Percentiles rank a stretch among this genome's conserved stretches.
These are phyloP conservation scores for Lecanicillium sp. DNA, from an alignment of 2,329 filamentous ascomycete genomes.

Conservation along the genomic window DNA sequence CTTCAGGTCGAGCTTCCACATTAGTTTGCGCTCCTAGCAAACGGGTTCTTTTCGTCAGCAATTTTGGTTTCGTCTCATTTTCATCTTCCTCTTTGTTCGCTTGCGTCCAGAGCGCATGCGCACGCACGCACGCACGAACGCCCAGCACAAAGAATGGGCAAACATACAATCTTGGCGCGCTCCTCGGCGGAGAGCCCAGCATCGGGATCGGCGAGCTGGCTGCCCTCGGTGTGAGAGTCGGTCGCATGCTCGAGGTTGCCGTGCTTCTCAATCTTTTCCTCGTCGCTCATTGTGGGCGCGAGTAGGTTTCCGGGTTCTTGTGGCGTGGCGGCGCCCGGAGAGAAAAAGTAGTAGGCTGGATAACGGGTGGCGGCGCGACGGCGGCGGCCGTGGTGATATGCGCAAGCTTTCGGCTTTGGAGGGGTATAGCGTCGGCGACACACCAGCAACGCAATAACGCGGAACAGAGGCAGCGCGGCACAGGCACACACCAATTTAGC, in stretches of 20 bases:
- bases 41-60: slow-evolving; percentile 3
- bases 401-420: too few relatives aligned
- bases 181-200: slow-evolving; percentile 59
- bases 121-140: not conserved
- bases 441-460: too few relatives aligned
- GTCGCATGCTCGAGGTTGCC: slow-evolving; percentile 21
- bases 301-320: not conserved
- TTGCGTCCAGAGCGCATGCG: not conserved
- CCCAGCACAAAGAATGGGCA: not conserved
- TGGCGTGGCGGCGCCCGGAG: not conserved
- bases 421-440: too few relatives aligned
- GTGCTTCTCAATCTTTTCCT: slow-evolving; percentile 21
- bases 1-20: slow-evolving; percentile 55
- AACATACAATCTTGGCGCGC: slow-evolving; percentile 51
- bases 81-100: not conserved
- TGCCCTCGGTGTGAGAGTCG: slow-evolving; percentile 23
- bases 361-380: too few relatives aligned
- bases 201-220: slow-evolving; percentile 40
- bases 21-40: slow-evolving; percentile 52
- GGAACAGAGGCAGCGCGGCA: too few relatives aligned
- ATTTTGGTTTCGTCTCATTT: not conserved
- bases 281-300: slow-evolving; percentile 24
- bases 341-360: too few relatives aligned
- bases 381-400: not conserved
- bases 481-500: too few relatives aligned